Evolutionary conservation across 163 green algal species (phyloP).

Genomic region (Chlamydomonas reinhardtii): DNA sequence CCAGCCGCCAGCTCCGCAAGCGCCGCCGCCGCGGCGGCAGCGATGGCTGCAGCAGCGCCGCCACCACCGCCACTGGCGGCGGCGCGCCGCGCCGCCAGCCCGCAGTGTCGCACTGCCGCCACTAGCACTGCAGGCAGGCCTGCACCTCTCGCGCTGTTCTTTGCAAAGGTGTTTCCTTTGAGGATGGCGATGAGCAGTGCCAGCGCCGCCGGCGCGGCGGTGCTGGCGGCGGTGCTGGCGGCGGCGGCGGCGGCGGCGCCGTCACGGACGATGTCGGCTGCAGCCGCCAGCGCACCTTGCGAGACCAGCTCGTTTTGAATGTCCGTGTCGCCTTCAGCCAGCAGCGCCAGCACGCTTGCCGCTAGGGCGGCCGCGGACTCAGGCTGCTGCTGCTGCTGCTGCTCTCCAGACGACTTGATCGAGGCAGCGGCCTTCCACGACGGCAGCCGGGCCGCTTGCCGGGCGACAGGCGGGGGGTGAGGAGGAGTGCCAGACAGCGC

Average conservation of each 20-base stretch:
- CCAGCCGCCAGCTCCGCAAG: slow-evolving; percentile 53
- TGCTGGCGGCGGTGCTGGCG: too few species aligned
- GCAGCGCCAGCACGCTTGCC: slow-evolving; percentile 28
- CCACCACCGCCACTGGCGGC: neutral
- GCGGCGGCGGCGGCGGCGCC: neutral
- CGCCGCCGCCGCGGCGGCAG: slow-evolving; percentile 6
- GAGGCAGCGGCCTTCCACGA: neutral
- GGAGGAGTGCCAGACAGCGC: neutral
- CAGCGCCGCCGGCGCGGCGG: slow-evolving; percentile 16
- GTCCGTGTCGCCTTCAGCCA: slow-evolving; percentile 53
- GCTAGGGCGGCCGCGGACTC: slow-evolving; percentile 3
- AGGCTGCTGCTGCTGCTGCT: too few species aligned
- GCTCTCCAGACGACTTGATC: too few species aligned
- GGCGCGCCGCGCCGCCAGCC: neutral
- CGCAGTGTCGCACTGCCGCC: slow-evolving; percentile 2
- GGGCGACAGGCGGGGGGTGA: neutral
- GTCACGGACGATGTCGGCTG: neutral
- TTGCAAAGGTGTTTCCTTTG: slow-evolving; percentile 62
- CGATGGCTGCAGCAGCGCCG: too few species aligned
- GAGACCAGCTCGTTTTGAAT: slow-evolving; percentile 58
- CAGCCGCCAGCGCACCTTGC: slow-evolving; percentile 31
- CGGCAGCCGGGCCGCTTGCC: slow-evolving; percentile 19
- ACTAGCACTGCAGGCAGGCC: slow-evolving; percentile 48
- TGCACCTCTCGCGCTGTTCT: slow-evolving; percentile 61
- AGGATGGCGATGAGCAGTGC: slow-evolving; percentile 47